Percentiles rank a stretch among this genome's conserved stretches.
Conservation (phyloP, 345 rosid species). For the Arabidopsis thaliana region TAIR10.1 NC_003076.8:8982501-8983000, state of each 20-base stretch:
- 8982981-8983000: too few relatives aligned
- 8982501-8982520: constrained; percentile 67
- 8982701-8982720: constrained; percentile 45
- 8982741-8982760: background rate
- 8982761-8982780: background rate
- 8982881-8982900: too few relatives aligned
- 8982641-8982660: constrained; percentile 22
- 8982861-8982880: too few relatives aligned
- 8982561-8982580: background rate
- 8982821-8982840: constrained; percentile 30
- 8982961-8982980: too few relatives aligned
- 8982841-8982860: too few relatives aligned
- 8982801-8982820: constrained; percentile 22
- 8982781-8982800: background rate
- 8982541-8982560: constrained; percentile 2
- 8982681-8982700: constrained; percentile 45
- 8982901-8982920: too few relatives aligned
- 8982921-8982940: too few relatives aligned
- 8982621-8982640: constrained; percentile 76
- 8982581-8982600: background rate
- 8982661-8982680: constrained; percentile 32
- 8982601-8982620: constrained; percentile 53
- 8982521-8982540: constrained; percentile 71
- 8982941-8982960: too few relatives aligned
- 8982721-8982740: constrained; percentile 36